A percentile compares a stretch with the other conserved stretches of the same genome.
Conservation (phyloP, 2,329 filamentous ascomycete genomes). For the Amauroascus niger region DNA sequence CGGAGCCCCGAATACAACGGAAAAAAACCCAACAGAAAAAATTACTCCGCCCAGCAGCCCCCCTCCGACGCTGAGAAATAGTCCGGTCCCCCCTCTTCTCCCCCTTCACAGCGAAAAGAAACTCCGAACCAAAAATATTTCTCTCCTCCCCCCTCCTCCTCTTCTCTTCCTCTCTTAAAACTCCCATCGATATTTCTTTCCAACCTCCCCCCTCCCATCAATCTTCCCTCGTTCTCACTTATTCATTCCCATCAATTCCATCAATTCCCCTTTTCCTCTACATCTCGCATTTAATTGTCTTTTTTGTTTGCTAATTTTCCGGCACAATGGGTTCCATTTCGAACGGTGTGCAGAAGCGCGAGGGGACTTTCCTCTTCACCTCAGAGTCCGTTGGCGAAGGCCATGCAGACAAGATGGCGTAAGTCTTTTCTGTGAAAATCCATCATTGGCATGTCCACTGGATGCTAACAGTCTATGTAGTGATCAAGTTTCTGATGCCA, state of each 20-base stretch:
- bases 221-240: background rate
- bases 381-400: conserved; percentile 85
- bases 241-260: conserved; percentile 13
- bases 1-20: background rate
- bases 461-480: conserved; percentile 28
- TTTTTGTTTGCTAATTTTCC: conserved; percentile 17
- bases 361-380: conserved; percentile 76
- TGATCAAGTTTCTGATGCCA: conserved; percentile 95
- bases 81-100: background rate
- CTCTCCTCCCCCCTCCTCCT: conserved; percentile 6
- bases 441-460: background rate
- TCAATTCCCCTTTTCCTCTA: conserved; percentile 20
- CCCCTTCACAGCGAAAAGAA: background rate
- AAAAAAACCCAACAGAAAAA: background rate
- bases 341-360: conserved; percentile 10
- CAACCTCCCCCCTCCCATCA: conserved; percentile 10
- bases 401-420: conserved; percentile 92
- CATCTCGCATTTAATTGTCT: conserved; percentile 15
- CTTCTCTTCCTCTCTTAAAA: background rate
- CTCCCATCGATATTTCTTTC: background rate
- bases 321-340: conserved; percentile 46
- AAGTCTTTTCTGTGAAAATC: conserved; percentile 23
- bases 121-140: background rate
- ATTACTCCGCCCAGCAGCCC: background rate
- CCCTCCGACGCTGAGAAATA: background rate